phyloP scores from a whole-genome alignment of 495 filamentous ascomycete species.

The Penicillium coffeae region DNA sequence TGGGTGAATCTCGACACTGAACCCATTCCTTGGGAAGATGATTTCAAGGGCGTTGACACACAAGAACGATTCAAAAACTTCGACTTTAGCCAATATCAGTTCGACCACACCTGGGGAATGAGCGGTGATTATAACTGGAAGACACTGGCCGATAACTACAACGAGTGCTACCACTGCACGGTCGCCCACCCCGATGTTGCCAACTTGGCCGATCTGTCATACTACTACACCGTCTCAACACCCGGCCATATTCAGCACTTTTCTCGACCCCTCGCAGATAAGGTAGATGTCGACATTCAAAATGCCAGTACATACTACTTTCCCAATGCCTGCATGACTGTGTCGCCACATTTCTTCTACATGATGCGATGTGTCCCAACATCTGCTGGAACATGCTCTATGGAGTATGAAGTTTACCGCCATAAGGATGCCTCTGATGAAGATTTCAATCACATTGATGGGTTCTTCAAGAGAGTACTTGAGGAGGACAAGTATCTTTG shows the following conservation, averaged over 20 bases:
- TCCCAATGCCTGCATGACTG: slow-evolving; percentile 46
- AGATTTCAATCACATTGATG: slow-evolving; percentile 36
- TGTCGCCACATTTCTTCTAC: slow-evolving; percentile 47
- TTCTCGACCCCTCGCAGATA: slow-evolving; percentile 34
- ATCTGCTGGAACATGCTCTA: slow-evolving; percentile 26
- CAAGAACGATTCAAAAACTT: slow-evolving; percentile 38
- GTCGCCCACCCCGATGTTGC: slow-evolving; percentile 47
- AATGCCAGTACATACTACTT: slow-evolving; percentile 48
- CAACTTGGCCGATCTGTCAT: slow-evolving; percentile 36
- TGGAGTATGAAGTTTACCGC: slow-evolving; percentile 46
- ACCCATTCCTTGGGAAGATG: slow-evolving; percentile 46
- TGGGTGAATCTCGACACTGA: slow-evolving; percentile 50
- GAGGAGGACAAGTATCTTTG: slow-evolving; percentile 46
- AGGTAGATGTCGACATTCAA: slow-evolving; percentile 29
- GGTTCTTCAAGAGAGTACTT: slow-evolving; percentile 40
- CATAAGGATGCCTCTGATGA: slow-evolving; percentile 36
- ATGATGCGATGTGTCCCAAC: slow-evolving; percentile 42
- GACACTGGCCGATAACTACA: slow-evolving; percentile 51
- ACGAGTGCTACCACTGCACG: slow-evolving; percentile 52
- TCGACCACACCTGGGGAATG: slow-evolving; percentile 51
- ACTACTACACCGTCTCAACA: slow-evolving; percentile 40
- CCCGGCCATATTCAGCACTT: slow-evolving; percentile 40
- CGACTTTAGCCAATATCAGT: slow-evolving; percentile 46
- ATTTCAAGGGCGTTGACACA: slow-evolving; percentile 40
- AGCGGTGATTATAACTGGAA: slow-evolving; percentile 53